Base-by-base conservation (phyloP, 2,329 filamentous ascomycete genomes). In the Xylariales sp. region DNA sequence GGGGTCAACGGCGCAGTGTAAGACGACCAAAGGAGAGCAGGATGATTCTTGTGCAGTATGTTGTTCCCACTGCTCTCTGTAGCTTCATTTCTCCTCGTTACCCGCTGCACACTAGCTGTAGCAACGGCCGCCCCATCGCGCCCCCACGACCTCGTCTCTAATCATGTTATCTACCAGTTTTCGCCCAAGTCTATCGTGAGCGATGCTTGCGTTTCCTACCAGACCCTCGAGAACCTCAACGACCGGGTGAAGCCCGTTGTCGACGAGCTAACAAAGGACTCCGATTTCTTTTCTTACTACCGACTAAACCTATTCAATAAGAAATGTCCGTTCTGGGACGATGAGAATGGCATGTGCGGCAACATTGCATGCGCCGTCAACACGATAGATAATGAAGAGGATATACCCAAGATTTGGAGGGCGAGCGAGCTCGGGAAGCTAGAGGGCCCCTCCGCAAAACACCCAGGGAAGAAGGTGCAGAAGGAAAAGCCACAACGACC, bases 231-330 rank as follows among this genome's bases (percentile, higher is more conserved):
- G 78, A 84, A 85, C 48, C 85, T 99, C 62, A 99, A 98, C 81
- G 81, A 85, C 72, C 87, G 89, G 68, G 85, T 97, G 70, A 90
- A 91, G 74, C 92, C 94, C 18, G 87, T 90, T 60, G 83, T 99
- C 73, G 87, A 93, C 75, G 91, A 93, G 63, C 88, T 99, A 53
- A 97, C 93, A 0, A 89, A 89, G 74, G 89, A 92, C 61, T 97
- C 95, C 79, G 96, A 99, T 81, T 99, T 97, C 86, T 99, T 99
- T 82, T 95, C 95, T 61, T 94, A 98, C 81, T 99, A 98, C 83
- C 91, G 96, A 65, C 84, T 99, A 53, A 98, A 97, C 79, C 87
- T 99, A 23, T 99, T 93, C 81, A 92, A 97, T 80, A 97, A 96
- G 80, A 89, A 89, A 81, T 99, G 96, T 77, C 96, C 96, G 0